Conservation (phyloP, 352 stramenopile genomes). For the Phytopythium aichiense region DNA sequence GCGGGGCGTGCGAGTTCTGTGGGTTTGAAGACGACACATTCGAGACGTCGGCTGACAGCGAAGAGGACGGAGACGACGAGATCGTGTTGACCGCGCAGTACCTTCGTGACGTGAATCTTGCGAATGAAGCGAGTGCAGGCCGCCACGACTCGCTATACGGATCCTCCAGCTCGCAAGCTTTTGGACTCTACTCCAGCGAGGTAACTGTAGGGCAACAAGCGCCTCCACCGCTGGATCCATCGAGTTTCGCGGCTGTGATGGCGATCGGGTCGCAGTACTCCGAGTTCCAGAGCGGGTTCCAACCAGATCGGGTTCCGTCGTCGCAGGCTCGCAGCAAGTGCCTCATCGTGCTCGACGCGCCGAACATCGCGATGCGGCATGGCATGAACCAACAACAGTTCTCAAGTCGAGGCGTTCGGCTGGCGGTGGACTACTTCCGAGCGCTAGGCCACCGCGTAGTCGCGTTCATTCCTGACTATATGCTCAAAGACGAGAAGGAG, state of each 20-base stretch:
- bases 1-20: slow-evolving; percentile 33
- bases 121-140: background rate
- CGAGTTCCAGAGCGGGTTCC: slow-evolving; percentile 19
- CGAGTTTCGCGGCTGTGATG: slow-evolving; percentile 38
- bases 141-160: background rate
- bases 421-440: slow-evolving; percentile 73
- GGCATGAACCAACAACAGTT: slow-evolving; percentile 63
- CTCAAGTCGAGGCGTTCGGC: slow-evolving; percentile 65
- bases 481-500: slow-evolving; percentile 54
- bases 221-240: background rate
- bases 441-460: slow-evolving; percentile 68
- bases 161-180: background rate
- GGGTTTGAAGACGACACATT: slow-evolving; percentile 26
- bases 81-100: slow-evolving; percentile 1
- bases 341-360: slow-evolving; percentile 63
- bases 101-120: background rate
- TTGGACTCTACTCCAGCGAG: background rate
- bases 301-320: background rate
- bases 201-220: background rate
- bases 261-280: slow-evolving; percentile 28
- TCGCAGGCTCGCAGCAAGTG: slow-evolving; percentile 21
- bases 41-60: slow-evolving; percentile 13
- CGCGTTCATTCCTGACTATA: slow-evolving; percentile 83
- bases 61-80: slow-evolving; percentile 1
- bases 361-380: slow-evolving; percentile 83